Evolutionary conservation across 73 alveolate genomes (phyloP).

Genomic region (Uronychia binucleata): DNA sequence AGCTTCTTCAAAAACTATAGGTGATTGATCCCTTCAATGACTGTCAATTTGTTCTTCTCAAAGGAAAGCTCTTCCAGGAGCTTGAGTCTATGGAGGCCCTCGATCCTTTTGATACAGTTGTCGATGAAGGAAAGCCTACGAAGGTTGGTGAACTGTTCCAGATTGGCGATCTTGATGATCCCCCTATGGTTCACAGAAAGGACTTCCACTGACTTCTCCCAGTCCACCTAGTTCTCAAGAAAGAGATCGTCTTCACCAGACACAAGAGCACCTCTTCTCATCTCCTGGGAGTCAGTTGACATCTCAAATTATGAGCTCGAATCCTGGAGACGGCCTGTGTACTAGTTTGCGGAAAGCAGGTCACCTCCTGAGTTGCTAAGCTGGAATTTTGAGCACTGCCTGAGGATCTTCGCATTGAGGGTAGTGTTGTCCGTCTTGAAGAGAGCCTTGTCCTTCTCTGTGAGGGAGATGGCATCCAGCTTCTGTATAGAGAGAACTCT

Average conservation of each 20-base stretch:
- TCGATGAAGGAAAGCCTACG: slow-evolving; percentile 81
- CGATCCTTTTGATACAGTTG: slow-evolving; percentile 82
- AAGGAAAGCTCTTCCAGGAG: slow-evolving; percentile 91
- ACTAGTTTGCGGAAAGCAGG: neutral
- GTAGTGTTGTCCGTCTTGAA: neutral
- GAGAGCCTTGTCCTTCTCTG: slow-evolving; percentile 61
- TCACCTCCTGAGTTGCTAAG: neutral
- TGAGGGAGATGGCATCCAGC: slow-evolving; percentile 58
- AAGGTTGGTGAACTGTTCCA: slow-evolving; percentile 61
- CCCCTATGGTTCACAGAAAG: slow-evolving; percentile 58
- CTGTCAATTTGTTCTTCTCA: slow-evolving; percentile 84
- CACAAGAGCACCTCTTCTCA: too few species aligned
- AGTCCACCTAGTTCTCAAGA: slow-evolving; percentile 13
- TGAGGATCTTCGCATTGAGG: neutral
- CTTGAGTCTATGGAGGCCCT: slow-evolving; percentile 79
- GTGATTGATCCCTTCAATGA: slow-evolving; percentile 75
- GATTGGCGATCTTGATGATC: slow-evolving; percentile 44
- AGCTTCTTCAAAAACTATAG: slow-evolving; percentile 81
- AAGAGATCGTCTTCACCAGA: neutral
- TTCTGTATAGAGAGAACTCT: slow-evolving; percentile 21
- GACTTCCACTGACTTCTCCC: slow-evolving; percentile 66
- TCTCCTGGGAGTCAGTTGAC: too few species aligned
- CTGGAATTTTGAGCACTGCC: neutral
- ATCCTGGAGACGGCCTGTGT: neutral
- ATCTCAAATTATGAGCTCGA: neutral